Evolutionary conservation across 805 yeast species (phyloP), one percentile per base, ranked within the genome.

Genomic region (Isabelozyma gotoi): DNA sequence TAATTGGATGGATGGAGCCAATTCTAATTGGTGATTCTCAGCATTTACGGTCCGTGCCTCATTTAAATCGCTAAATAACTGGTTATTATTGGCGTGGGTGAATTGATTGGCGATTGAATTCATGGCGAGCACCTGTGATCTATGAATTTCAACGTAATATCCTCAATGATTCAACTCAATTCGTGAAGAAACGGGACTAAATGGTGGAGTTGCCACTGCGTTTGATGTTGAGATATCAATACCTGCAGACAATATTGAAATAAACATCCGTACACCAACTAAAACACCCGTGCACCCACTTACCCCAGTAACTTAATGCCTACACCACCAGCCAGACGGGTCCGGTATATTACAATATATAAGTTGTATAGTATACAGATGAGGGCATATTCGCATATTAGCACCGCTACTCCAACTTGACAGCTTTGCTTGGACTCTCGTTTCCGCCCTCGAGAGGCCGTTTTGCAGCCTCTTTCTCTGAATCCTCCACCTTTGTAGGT

Each of bases 1-100:
- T 59, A 89, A 66, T 42, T 82, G 66, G 47, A 89, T 73, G 15
- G 78, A 62, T 20, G 96, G 95, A 3, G 82, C 77, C 52, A 79
- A 59, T 34, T 64, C 62, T 45, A 71, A 55, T 33, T 55, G 56
- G 8, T 45, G 50, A 19, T 46, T 45, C 5, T 40, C 49, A 14
- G 62, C 56, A 40, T 45, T 42, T 14, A 48, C 56, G 32, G 46
- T 41, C 20, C 52, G 53, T n/a, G 65, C 65, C 19, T 56, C 52
- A 37, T 58, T 53, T 41, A 65, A 51, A 39, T 71, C 74, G 29
- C 47, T 47, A 40, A 55, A 54, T 33, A 60, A 57, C 21, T 49
- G 47, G 45, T 56, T 60, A 33, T 55, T 53, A 44, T 63, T 58
- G 39, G 63, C 52, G 44, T 65, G 62, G 7, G 72, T 60, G 55